Base-by-base conservation (phyloP, 1,139 yeast species). In the Geotrichum klebahnii region DNA sequence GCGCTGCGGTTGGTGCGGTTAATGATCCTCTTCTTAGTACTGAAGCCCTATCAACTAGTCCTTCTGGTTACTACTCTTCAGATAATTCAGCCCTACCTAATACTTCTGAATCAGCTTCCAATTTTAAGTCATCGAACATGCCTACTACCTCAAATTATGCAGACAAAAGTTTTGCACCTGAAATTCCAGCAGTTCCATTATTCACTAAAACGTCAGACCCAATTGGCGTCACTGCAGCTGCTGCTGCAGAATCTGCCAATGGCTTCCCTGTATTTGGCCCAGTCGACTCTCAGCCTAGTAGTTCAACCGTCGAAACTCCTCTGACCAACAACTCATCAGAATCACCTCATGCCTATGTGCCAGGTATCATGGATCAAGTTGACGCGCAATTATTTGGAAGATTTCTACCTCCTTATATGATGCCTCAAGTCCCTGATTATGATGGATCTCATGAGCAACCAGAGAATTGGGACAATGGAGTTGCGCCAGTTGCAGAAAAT, bases 371-470 rank as follows among this genome's bases (percentile, higher is more conserved):
- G 74, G 96, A 87, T 65, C 84, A 82, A 58, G 69, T 87, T 44
- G 96, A 88, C 65, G 79, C 87, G 54, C 92, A 86, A 62, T 76
- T 88, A 10, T 87, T 88, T 70, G 96, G 96, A 0, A 72, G 85
- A 46, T 82, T 84, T 59, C 65, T 87, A 49, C 96, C 96, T 2
- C 94, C 95, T 1, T 86, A 85, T 61, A 85, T 85, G 94, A 66
- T 79, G 60, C 54, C 51, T 22, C 43, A 45, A 32, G 33, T 19
- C 22, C 45, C 42, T 37, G 40, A 19, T 14, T 8, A 8, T 8
- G 29, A 26, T 8, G 29, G 10, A 10, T 6, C 9, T 8, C 29
- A 26, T 8, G 29, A 10, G 10, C 29, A 10, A 10, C 29, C 29
- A 26, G 29, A 8, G 10, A 10, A 26, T 10, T 26, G 29, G 29